Evolutionary conservation across 2,329 filamentous ascomycete species (phyloP), one percentile per base, ranked within the genome.

Genomic region (Escovopsis sp.): DNA sequence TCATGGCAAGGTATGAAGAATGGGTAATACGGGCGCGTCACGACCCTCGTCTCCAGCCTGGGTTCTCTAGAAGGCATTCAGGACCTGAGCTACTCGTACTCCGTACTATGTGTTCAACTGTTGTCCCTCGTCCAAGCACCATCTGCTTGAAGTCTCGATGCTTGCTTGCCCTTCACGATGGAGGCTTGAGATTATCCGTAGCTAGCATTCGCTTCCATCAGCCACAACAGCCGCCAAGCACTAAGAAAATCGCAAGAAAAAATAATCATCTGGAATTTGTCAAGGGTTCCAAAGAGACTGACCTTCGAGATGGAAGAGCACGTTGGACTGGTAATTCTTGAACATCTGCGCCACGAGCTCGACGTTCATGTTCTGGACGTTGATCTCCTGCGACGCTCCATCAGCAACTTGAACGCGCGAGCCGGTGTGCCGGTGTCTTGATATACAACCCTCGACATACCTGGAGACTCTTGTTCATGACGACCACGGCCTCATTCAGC

Each of bases 261-360:
- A n/a, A n/a, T n/a, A n/a, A n/a, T n/a, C n/a, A n/a, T n/a, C n/a
- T n/a, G n/a, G n/a, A n/a, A n/a, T n/a, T n/a, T n/a, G n/a, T n/a
- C n/a, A n/a, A n/a, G n/a, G n/a, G n/a, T n/a, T n/a, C n/a, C n/a
- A 40, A 20, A n/a, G 9, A 16, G 9, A 16, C 59, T 50, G 68
- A 93, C 91, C 91, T 78, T 96, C 91, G 6, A 98, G 72, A 54
- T 98, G 91, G 60, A 98, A 96, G 6, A 96, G 67, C 12, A 96
- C 89, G 53, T 96, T 98, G 10, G 87, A 94, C 61, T 95, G 88
- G 60, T 98, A 98, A 64, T 96, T 98, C 68, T 96, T 95, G 71
- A 96, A 98, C 91, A 98, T 98, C 58, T 96, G 89, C 1, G 89
- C 88, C 5, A 96, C 91, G 3, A 96, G 73, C 65, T 96, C 91